Evolutionary conservation across 2,329 filamentous ascomycete species (phyloP).

Genomic region (Fusarium redolens): DNA sequence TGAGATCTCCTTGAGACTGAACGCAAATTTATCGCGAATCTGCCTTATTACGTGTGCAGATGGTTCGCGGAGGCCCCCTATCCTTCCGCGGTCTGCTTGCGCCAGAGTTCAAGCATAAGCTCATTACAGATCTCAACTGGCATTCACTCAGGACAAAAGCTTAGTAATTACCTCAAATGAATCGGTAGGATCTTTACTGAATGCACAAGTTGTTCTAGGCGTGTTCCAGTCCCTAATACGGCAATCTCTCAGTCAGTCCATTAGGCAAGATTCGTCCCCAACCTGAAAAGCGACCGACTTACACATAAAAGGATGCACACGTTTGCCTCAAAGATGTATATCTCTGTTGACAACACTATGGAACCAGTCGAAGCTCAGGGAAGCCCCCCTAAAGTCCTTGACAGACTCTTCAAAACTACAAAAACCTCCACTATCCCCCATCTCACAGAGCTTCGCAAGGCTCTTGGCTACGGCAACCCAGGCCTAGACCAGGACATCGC

Average conservation of each 20-base stretch:
- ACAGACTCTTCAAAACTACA: slow-evolving; percentile 9
- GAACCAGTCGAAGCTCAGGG: neutral
- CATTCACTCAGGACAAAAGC: neutral
- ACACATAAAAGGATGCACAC: neutral
- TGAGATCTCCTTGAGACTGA: neutral
- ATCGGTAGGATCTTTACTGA: neutral
- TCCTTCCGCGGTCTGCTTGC: neutral
- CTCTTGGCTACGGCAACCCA: slow-evolving; percentile 30
- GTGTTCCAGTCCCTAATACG: neutral
- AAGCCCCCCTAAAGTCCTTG: neutral
- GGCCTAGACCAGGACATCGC: slow-evolving; percentile 16
- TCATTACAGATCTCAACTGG: neutral
- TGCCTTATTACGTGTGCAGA: neutral
- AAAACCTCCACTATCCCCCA: slow-evolving; percentile 17
- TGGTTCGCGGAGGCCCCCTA: neutral
- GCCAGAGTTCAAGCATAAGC: neutral
- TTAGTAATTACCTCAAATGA: neutral
- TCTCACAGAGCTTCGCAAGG: slow-evolving; percentile 29
- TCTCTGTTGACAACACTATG: slow-evolving; percentile 1
- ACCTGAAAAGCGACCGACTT: neutral
- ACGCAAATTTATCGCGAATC: neutral
- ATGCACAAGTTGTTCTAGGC: neutral
- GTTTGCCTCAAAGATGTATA: neutral
- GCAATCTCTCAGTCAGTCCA: neutral
- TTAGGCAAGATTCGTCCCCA: neutral